phyloP scores from a whole-genome alignment of 768 basidiomycete species.

The Leccinum arenicola region DNA sequence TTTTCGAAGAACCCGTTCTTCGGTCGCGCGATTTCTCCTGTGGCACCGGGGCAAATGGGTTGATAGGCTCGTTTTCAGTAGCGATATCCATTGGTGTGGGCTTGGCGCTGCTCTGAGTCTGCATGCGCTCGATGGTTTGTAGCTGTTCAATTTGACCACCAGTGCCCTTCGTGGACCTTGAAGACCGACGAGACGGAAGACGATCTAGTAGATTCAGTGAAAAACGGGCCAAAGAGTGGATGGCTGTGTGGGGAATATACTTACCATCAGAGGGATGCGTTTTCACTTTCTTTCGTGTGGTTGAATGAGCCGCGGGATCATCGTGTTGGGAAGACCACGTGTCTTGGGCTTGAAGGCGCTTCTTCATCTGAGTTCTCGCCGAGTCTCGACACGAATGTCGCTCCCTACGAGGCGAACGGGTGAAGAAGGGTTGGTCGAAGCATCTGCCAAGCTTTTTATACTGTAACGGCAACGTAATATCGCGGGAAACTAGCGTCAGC shows the following conservation, averaged over 20 bases:
- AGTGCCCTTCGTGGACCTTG: background rate
- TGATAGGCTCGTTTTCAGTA: background rate
- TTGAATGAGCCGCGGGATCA: background rate
- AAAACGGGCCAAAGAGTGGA: too few relatives aligned
- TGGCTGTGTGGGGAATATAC: background rate
- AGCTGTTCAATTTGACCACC: background rate
- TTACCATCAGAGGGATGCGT: background rate
- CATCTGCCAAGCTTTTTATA: background rate
- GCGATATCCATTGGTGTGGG: background rate
- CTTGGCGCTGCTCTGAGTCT: background rate
- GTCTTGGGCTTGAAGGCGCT: too few relatives aligned
- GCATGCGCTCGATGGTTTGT: background rate
- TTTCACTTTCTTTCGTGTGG: background rate
- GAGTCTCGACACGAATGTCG: too few relatives aligned
- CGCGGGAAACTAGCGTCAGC: background rate
- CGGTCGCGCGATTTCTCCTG: background rate
- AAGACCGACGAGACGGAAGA: background rate
- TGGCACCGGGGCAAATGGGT: background rate
- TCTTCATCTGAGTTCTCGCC: too few relatives aligned
- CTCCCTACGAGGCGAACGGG: background rate
- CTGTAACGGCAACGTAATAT: background rate
- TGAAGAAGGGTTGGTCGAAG: background rate
- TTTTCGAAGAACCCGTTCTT: background rate
- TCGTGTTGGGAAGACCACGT: background rate
- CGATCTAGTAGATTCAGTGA: background rate